phyloP scores from a whole-genome alignment of 768 basidiomycete species.

The Naganishia vishniacii region DNA sequence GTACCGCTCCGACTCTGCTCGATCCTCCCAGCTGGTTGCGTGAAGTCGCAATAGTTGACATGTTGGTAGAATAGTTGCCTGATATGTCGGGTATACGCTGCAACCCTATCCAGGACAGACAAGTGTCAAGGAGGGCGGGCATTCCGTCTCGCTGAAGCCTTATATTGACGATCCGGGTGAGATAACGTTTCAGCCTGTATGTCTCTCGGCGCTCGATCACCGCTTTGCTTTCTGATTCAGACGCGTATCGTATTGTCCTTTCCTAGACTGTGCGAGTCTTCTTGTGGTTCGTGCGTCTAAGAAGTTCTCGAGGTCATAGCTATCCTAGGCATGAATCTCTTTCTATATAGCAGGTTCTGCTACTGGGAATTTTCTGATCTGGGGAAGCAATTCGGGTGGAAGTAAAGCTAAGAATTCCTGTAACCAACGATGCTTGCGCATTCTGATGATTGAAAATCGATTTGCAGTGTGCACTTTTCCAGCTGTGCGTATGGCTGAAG shows the following conservation, averaged over 20 bases:
- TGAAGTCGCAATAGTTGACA: background rate
- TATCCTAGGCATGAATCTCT: too few relatives aligned
- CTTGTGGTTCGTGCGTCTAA: background rate
- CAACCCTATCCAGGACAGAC: conserved; percentile 5
- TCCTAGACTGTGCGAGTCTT: background rate
- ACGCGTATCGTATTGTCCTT: background rate
- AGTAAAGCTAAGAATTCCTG: background rate
- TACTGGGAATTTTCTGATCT: background rate
- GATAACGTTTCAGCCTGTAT: background rate
- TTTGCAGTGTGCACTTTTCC: too few relatives aligned
- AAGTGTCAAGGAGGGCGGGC: background rate
- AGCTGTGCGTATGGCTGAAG: too few relatives aligned
- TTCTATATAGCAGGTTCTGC: too few relatives aligned
- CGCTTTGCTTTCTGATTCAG: background rate
- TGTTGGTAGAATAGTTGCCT: background rate
- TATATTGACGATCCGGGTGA: background rate
- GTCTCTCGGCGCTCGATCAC: conserved; percentile 19
- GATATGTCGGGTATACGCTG: conserved; percentile 9
- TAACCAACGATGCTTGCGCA: background rate
- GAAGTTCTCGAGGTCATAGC: too few relatives aligned
- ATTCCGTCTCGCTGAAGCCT: background rate
- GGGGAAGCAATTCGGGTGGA: conserved; percentile 6
- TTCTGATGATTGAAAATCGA: background rate
- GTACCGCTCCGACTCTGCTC: background rate
- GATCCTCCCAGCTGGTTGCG: background rate